These are phyloP conservation scores for Micractinium sp. DNA, from an alignment of 139 green algal species.

Conservation along the genomic window DNA sequence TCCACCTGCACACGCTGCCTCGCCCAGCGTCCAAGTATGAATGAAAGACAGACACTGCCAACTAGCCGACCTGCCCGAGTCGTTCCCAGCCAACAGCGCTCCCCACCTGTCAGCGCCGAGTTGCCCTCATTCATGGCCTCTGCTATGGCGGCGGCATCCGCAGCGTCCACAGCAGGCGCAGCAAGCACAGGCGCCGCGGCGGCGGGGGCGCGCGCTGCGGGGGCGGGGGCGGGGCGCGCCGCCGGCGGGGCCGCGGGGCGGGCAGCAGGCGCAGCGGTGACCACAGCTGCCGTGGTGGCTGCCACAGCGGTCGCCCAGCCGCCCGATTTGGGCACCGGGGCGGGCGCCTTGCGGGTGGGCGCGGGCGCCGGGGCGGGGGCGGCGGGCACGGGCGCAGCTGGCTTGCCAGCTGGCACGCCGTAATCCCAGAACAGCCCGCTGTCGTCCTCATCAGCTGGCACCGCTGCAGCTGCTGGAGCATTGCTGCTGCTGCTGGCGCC, in stretches of 20 bases:
- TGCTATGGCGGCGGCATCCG: conserved; percentile 5
- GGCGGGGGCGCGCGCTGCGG: neutral
- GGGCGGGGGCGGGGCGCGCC: neutral
- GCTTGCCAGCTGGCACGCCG: conserved; percentile 10
- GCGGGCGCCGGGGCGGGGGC: neutral
- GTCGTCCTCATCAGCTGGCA: conserved; percentile 41
- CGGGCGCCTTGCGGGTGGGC: neutral
- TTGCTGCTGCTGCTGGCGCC: conserved; percentile 34
- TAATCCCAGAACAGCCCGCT: conserved; percentile 76
- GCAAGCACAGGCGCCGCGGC: neutral
- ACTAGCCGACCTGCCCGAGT: no score
- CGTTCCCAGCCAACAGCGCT: no score
- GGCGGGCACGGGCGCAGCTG: neutral
- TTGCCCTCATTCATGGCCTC: neutral
- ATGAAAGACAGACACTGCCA: no score
- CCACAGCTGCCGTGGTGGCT: conserved; percentile 7
- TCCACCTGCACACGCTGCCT: no score
- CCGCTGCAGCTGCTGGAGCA: conserved; percentile 39
- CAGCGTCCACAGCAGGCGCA: neutral
- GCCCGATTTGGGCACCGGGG: neutral
- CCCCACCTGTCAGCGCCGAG: neutral
- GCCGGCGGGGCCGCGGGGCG: neutral
- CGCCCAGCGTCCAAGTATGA: no score
- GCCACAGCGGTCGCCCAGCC: conserved; percentile 4
- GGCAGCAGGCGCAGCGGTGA: neutral